phyloP scores from a whole-genome alignment of 2,329 filamentous ascomycete species.

The Pseudogymnoascus sp. region DNA sequence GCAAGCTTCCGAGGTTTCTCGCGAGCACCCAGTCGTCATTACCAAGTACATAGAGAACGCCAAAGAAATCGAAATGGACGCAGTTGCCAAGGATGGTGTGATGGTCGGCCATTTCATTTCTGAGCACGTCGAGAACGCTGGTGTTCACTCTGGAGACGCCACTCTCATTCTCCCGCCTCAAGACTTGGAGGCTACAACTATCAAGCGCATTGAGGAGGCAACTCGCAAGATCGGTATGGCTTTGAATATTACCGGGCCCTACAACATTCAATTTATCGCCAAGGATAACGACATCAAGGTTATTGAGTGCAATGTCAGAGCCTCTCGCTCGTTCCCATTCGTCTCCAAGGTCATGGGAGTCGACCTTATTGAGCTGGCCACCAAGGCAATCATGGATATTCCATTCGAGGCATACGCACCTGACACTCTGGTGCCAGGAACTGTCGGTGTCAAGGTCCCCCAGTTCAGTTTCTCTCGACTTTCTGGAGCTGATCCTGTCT shows the following conservation, averaged over 20 bases:
- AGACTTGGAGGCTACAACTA: slow-evolving; percentile 82
- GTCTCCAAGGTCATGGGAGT: slow-evolving; percentile 98
- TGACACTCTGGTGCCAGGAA: slow-evolving; percentile 65
- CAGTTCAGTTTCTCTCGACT: slow-evolving; percentile 98
- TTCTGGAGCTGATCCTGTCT: slow-evolving; percentile 88
- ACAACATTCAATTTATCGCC: slow-evolving; percentile 99
- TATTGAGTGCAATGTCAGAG: slow-evolving; percentile 96
- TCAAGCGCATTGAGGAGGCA: slow-evolving; percentile 84
- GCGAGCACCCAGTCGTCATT: slow-evolving; percentile 94
- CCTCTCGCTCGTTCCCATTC: slow-evolving; percentile 94
- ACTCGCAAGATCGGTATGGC: slow-evolving; percentile 91
- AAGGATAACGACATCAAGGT: slow-evolving; percentile 99
- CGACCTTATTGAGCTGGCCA: slow-evolving; percentile 96
- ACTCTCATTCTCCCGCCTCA: slow-evolving; percentile 92
- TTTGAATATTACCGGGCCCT: slow-evolving; percentile 90
- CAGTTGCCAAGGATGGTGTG: slow-evolving; percentile 80
- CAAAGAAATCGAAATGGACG: slow-evolving; percentile 99
- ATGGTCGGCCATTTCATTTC: slow-evolving; percentile 96
- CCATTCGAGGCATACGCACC: slow-evolving; percentile 77
- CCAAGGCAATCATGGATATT: slow-evolving; percentile 86
- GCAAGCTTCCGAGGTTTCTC: slow-evolving; percentile 87
- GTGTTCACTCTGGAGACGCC: slow-evolving; percentile 96
- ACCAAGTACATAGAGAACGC: slow-evolving; percentile 99
- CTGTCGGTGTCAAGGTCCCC: slow-evolving; percentile 94
- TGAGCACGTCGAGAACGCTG: slow-evolving; percentile 96